Evolutionary conservation across 2,329 filamentous ascomycete species (phyloP).

Genomic region (Paraphoma chrysanthemicola): DNA sequence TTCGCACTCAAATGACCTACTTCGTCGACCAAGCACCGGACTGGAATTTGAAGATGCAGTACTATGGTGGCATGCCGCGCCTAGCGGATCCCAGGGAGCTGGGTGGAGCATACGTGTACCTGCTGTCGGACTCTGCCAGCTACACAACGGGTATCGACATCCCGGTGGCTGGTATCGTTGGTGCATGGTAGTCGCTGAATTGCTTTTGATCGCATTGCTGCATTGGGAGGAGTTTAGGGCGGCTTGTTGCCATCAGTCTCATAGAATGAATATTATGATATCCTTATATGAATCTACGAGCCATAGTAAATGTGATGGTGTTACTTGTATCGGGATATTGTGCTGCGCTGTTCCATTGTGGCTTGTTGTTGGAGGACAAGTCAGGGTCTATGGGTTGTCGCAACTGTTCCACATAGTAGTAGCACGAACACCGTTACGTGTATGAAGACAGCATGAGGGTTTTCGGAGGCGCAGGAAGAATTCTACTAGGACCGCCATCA

Average conservation of each 20-base stretch:
- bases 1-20: conserved; percentile 72
- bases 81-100: conserved; percentile 60
- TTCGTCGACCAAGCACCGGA: conserved; percentile 58
- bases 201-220: conserved; percentile 8
- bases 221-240: conserved; percentile 30
- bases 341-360: neutral
- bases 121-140: conserved; percentile 55
- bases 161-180: conserved; percentile 57
- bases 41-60: conserved; percentile 61
- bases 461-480: too few relatives aligned
- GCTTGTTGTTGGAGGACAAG: too few relatives aligned
- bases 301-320: neutral
- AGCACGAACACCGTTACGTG: too few relatives aligned
- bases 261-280: conserved; percentile 13
- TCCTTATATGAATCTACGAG: neutral
- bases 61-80: conserved; percentile 62
- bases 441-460: too few relatives aligned
- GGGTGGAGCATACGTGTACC: conserved; percentile 58
- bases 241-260: neutral
- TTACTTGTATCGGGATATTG: too few relatives aligned
- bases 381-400: too few relatives aligned
- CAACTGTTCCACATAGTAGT: too few relatives aligned
- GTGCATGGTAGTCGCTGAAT: conserved; percentile 44
- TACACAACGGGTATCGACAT: conserved; percentile 60
- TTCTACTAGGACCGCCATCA: too few relatives aligned